Base-by-base conservation (phyloP, 2,329 filamentous ascomycete species). In the Ambrosiella xylebori region DNA sequence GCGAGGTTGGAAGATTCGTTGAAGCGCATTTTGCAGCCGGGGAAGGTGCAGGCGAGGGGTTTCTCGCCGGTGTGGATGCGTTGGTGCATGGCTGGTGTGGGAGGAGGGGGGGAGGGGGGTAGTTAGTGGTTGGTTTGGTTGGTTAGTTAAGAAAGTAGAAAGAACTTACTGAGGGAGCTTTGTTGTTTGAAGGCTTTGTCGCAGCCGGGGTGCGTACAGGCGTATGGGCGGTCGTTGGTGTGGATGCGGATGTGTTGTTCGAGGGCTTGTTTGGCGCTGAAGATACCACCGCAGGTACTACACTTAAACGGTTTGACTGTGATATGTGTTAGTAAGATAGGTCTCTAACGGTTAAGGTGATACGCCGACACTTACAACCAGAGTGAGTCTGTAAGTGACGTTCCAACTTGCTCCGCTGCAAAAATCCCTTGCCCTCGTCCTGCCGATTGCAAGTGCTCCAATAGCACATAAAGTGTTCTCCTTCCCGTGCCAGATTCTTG, bases 171-270 rank as follows among this genome's bases (percentile, higher is more conserved):
- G 19, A 83, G 70, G 19, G 82, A 81, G 62, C 80, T 84, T 62
- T 84, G 81, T 61, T 85, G 81, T 56, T 82, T 80, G 64, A 86
- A 86, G 0, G 72, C 71, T 65, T 80, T 81, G 19, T 66, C 68
- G 62, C 81, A 84, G 40, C 72, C 73, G 2, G 66, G 64, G 35
- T 66, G 66, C 8, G 69, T 65, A 65, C 83, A 86, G 45, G 73
- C 69, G 68, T 80, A 82, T 35, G 82, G 82, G 61, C 79, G 82
- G 61, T 80, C 76, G 44, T 81, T 79, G 0, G 81, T 82, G 64
- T 87, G 84, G 1, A 78, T 84, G 15, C 81, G 76, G 65, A 79
- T 73, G 63, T 87, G 84, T 65, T 85, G 82, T 47, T 80, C 77
- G 6, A 86, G 73, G 0, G 84, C 80, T 66, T 86, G 82, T 63